These are phyloP conservation scores for Cymbopogon flexuosus DNA, from an alignment of 202 grass and related monocot species.

Conservation along the genomic window DNA sequence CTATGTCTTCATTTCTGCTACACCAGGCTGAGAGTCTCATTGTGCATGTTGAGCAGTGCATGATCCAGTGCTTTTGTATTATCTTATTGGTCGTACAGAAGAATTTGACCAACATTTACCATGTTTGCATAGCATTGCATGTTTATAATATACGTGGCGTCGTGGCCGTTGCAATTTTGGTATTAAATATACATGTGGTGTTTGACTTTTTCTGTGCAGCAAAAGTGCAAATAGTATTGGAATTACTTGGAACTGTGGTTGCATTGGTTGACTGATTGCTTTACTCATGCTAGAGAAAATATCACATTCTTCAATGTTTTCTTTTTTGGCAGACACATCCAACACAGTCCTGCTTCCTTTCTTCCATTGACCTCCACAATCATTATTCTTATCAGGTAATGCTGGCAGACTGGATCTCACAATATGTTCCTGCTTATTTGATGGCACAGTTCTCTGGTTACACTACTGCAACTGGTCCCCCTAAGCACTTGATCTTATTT, in stretches of 20 bases:
- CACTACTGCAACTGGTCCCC: not conserved
- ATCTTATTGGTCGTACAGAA: not conserved
- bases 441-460: not conserved
- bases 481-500: conserved; percentile 4
- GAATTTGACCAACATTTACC: not conserved
- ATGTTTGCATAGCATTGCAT: not conserved
- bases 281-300: conserved; percentile 6
- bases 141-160: not conserved
- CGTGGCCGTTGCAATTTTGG: not conserved
- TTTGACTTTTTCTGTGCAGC: conserved; percentile 15
- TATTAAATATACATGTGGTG: not conserved
- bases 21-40: too few species aligned
- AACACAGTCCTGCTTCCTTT: conserved; percentile 96
- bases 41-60: too few species aligned
- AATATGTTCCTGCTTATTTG: conserved; percentile 30
- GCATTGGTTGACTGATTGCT: conserved; percentile 4
- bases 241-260: not conserved
- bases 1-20: not conserved
- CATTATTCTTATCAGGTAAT: conserved; percentile 98
- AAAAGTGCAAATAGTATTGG: not conserved
- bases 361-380: conserved; percentile 98
- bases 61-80: not conserved
- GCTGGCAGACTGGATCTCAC: conserved; percentile 31
- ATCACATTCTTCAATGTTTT: conserved; percentile 19
- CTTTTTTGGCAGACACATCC: conserved; percentile 75